Base-by-base conservation (phyloP, 2,329 filamentous ascomycete genomes). In the Fusarium mundagurra region DNA sequence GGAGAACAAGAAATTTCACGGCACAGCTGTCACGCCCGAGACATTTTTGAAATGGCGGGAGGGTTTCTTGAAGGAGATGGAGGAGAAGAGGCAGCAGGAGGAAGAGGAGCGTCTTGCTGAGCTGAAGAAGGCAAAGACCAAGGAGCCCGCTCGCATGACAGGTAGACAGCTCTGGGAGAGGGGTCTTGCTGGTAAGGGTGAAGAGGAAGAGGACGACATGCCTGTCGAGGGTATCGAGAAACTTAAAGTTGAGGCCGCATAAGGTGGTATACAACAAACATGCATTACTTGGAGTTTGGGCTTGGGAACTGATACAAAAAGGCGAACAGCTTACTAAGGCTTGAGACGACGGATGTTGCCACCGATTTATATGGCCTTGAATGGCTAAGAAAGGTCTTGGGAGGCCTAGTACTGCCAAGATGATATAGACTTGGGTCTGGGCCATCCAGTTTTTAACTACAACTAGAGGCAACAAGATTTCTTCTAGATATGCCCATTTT, bases 1-100 rank as follows among this genome's bases (percentile, higher is more conserved):
- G 82, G 96, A 99, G 86, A 99, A 99, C 82, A 91, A 92, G 78
- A 98, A 98, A 84, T 99, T 99, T 83, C 93, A 97, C 81, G 96
- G 96, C 66, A 94, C 94, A 41, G 88, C 91, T 38, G 96, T 99
- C 27, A 98, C 92, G n/a, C 88, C 91, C 29, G 94, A 98, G 85
- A 92, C 91, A 0, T 99, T 98, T 80, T 80, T 93, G 76, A 90
- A 89, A 75, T 99, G 96, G 96, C 88, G 94, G 63, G 91, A 92
- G 44, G 89, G 83, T 16, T 99, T 98, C 80, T 81, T 90, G 71
- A 86, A 88, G 80, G 96, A 98, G 86, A 92, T 96, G 90, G 92
- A 92, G 80, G 95, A 96, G 79, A 85, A 88, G 80, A 89, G 91
- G 76, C 83, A 85, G 76, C 88, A 84, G 75, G 89, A 92, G 77